Percentiles rank a stretch among this genome's conserved stretches.
Evolutionary conservation across 1,139 yeast genomes (phyloP).

Genomic region (Tardiomyces depauwii): DNA sequence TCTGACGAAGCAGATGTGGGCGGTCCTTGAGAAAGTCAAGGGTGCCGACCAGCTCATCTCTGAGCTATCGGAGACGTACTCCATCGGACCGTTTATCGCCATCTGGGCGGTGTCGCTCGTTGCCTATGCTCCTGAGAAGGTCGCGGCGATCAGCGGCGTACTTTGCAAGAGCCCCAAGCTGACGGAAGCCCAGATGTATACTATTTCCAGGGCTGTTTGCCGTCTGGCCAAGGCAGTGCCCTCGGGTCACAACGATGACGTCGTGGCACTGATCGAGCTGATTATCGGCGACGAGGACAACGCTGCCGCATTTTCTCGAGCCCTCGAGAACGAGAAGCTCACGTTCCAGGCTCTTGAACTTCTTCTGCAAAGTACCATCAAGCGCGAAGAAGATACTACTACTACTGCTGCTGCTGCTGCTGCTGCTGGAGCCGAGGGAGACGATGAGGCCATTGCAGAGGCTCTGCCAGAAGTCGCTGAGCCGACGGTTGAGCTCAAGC

Average conservation of each 20-base stretch:
- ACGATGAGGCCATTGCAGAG: background rate
- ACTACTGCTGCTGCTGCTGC: background rate
- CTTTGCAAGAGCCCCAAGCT: background rate
- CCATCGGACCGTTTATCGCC: constrained; percentile 20
- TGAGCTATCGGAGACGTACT: constrained; percentile 18
- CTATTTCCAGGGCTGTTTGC: background rate
- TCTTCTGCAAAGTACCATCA: constrained; percentile 9
- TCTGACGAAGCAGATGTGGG: constrained; percentile 15
- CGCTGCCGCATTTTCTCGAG: background rate
- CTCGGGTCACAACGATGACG: background rate
- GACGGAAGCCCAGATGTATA: constrained; percentile 1
- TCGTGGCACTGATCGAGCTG: constrained; percentile 2
- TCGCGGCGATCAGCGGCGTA: background rate
- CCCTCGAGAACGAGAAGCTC: background rate
- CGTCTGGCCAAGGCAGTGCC: background rate
- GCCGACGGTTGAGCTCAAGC: background rate
- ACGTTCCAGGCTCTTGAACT: constrained; percentile 5
- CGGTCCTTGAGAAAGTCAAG: constrained; percentile 13
- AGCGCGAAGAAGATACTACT: background rate
- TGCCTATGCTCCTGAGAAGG: background rate
- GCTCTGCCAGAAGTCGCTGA: background rate
- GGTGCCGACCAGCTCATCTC: constrained; percentile 14
- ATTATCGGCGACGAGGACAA: background rate
- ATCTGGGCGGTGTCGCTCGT: constrained; percentile 17
- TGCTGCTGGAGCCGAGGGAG: constrained; percentile 3